Evolutionary conservation across 164 flowering plant genomes (phyloP).

Genomic region (Warburgia ugandensis): DNA sequence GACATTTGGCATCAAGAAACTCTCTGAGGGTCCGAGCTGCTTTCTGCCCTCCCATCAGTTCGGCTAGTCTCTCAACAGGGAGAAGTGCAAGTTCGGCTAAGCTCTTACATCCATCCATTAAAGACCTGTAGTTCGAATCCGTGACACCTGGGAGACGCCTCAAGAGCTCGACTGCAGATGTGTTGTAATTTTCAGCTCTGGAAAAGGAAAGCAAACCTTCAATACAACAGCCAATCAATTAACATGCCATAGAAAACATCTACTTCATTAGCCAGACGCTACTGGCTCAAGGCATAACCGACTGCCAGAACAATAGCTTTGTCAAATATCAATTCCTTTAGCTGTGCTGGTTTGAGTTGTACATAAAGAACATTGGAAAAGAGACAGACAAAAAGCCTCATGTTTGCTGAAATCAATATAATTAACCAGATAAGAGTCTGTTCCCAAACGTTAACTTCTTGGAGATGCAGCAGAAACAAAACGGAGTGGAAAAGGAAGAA

Average conservation of each 20-base stretch:
- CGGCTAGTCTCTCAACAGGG: conserved; percentile 70
- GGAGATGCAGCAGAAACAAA: too few species aligned
- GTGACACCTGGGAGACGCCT: conserved; percentile 95
- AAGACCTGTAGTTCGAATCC: conserved; percentile 78
- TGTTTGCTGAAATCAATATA: too few species aligned
- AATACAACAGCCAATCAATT: not conserved
- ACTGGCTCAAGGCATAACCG: not conserved
- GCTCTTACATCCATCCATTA: conserved; percentile 86
- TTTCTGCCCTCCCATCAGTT: conserved; percentile 88
- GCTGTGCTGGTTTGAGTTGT: not conserved
- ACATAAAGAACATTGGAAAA: not conserved
- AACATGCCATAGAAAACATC: not conserved
- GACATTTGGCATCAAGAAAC: conserved; percentile 94
- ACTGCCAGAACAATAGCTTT: too few species aligned
- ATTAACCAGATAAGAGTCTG: too few species aligned
- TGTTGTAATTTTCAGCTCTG: conserved; percentile 97
- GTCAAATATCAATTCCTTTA: not conserved
- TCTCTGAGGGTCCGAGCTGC: conserved; percentile 81
- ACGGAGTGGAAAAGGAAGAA: too few species aligned
- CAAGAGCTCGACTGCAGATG: conserved; percentile 84
- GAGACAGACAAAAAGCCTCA: too few species aligned
- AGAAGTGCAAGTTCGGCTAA: conserved; percentile 82
- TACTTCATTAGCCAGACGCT: not conserved
- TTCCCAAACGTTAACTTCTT: too few species aligned
- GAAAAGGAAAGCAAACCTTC: not conserved